Conservation (phyloP, 495 filamentous ascomycete species). For the Pyrenula aspistea region DNA sequence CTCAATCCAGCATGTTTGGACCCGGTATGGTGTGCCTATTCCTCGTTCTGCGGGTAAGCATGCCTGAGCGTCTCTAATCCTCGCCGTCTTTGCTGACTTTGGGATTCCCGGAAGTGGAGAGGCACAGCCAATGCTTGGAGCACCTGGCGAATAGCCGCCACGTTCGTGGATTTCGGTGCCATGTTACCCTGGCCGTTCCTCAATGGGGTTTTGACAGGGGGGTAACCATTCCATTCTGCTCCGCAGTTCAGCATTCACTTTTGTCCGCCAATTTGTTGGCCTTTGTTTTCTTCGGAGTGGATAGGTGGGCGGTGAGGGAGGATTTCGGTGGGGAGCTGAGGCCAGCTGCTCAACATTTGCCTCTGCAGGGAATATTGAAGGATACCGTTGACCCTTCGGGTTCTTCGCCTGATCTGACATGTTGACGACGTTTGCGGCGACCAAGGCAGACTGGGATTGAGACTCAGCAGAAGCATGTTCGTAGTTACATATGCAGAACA, state of each 20-base stretch:
- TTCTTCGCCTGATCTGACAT: not conserved
- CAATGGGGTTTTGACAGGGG: conserved; percentile 82
- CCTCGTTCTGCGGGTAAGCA: too few relatives aligned
- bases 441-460: not conserved
- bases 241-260: too few relatives aligned
- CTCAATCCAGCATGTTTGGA: too few relatives aligned
- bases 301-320: not conserved
- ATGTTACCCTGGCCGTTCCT: too few relatives aligned
- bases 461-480: not conserved
- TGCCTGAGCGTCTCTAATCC: too few relatives aligned
- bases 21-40: too few relatives aligned
- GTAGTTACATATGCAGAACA: too few relatives aligned
- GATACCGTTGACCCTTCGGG: not conserved
- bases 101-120: too few relatives aligned
- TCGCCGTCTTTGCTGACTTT: too few relatives aligned
- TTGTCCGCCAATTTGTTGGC: too few relatives aligned
- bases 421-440: not conserved
- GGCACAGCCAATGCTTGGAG: too few relatives aligned
- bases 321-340: not conserved
- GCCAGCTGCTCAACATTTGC: not conserved
- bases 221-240: conserved; percentile 58
- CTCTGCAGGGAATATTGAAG: not conserved
- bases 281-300: conserved; percentile 34
- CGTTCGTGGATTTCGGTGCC: conserved; percentile 62
- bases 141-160: too few relatives aligned